A percentile compares a stretch with the other conserved stretches of the same genome.
These are phyloP conservation scores for Ogataea neopini DNA, from an alignment of 805 yeast genomes.

Conservation along the genomic window DNA sequence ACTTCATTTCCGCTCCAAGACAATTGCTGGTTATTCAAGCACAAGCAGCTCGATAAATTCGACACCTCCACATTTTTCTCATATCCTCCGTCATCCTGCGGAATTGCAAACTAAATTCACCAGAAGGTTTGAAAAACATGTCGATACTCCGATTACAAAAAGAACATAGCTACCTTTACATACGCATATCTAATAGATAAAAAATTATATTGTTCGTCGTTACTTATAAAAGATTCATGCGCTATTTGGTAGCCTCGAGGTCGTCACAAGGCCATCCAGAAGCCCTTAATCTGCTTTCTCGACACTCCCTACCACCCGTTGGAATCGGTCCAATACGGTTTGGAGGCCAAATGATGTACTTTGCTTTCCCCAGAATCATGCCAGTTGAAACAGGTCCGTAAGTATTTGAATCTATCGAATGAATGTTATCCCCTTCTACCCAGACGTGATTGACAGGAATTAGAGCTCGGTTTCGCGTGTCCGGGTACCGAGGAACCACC, in stretches of 20 bases:
- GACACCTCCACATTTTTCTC: constrained; percentile 19
- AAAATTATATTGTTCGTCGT: background rate
- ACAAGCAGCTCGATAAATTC: constrained; percentile 15
- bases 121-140: constrained; percentile 27
- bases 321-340: constrained; percentile 52
- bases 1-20: constrained; percentile 29
- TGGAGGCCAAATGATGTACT: constrained; percentile 69
- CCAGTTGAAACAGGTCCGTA: constrained; percentile 90
- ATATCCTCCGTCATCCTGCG: constrained; percentile 13
- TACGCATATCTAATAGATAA: background rate
- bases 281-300: constrained; percentile 29
- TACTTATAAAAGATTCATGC: background rate
- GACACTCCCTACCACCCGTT: constrained; percentile 54
- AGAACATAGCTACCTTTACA: constrained; percentile 11
- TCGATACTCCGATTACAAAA: constrained; percentile 35
- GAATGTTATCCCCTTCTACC: constrained; percentile 93
- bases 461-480: constrained; percentile 59
- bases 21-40: constrained; percentile 15
- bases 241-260: background rate
- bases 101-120: constrained; percentile 11
- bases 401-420: constrained; percentile 79
- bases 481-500: constrained; percentile 61
- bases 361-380: constrained; percentile 74
- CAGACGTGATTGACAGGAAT: constrained; percentile 84
- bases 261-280: constrained; percentile 5